Base-by-base conservation (phyloP, 148 eudicot genomes). In the Rhododendron molle region DNA sequence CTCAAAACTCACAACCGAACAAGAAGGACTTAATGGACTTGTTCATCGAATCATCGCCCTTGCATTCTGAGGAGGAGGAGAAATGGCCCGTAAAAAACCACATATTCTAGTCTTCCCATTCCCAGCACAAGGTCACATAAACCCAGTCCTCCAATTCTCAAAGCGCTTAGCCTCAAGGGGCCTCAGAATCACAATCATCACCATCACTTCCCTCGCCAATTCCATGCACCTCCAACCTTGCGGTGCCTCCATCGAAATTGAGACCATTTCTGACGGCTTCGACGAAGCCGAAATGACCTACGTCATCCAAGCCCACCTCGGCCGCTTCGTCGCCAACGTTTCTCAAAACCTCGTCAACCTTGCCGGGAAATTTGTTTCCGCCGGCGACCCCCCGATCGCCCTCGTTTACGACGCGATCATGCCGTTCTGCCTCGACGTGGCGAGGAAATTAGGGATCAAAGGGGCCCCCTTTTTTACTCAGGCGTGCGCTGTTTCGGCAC, bases 41-140 rank as follows among this genome's bases (percentile, higher is more conserved):
- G 3, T n/a, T 60, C 69, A 23, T n/a, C n/a, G n/a, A n/a, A n/a
- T n/a, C n/a, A n/a, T 60, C 69, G 69, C 28, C 71, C n/a, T 7
- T 9, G 2, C 71, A 62, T 23, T 62, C 28, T 23, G 30, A 15
- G 32, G 32, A 32, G 32, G 36, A 40, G 43, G 20, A 62, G 74
- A 82, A 20, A 82, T 40, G 65, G 65, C 3, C 1, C 4, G 18
- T 7, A 26, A 54, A 30, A 43, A 28, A 67, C 47, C 20, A 40
- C 91, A 91, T 86, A 85, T 93, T 10, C n/a, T 93, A 8, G 87
- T 89, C 0, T 46, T 93, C 38, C 92, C 94, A 4, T 88, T 72
- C 83, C 96, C 96, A 32, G 83, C 69, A 20, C 96, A 93, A 91
- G 94, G 96, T 60, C 96, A 92, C 86, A 92, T 93, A 14, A 92